These are phyloP conservation scores for Oenanthe sinensis DNA, from an alignment of 129 eudicot species.

Conservation along the genomic window DNA sequence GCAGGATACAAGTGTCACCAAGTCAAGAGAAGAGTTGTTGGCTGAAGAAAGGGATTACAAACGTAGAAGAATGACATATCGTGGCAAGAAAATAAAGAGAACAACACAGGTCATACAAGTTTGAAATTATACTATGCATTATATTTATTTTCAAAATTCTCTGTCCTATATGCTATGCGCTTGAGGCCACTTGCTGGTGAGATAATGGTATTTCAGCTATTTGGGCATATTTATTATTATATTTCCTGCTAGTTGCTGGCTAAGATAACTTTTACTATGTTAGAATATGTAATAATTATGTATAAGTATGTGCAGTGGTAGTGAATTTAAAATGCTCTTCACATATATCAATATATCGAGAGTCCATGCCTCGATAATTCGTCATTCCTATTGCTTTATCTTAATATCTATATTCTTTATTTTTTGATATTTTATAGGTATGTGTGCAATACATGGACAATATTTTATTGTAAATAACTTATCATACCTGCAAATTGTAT, in stretches of 20 bases:
- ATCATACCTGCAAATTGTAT: background rate
- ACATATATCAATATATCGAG: background rate
- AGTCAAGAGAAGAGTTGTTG: slow-evolving; percentile 76
- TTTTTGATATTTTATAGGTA: background rate
- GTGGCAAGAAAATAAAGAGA: slow-evolving; percentile 91
- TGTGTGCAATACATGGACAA: background rate
- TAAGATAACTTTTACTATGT: too few species aligned
- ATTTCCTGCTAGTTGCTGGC: background rate
- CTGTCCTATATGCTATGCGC: background rate
- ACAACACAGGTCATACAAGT: slow-evolving; percentile 52
- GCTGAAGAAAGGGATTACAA: slow-evolving; percentile 99
- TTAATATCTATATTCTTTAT: background rate
- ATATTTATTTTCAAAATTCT: background rate
- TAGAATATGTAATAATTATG: background rate
- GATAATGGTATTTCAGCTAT: background rate
- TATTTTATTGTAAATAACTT: background rate
- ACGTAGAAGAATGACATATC: slow-evolving; percentile 90
- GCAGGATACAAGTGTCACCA: slow-evolving; percentile 45
- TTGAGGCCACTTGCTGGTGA: background rate
- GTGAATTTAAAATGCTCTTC: too few species aligned
- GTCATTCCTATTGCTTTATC: background rate
- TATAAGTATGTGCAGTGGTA: background rate
- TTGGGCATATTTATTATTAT: background rate
- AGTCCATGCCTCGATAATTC: too few species aligned
- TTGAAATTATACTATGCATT: background rate